phyloP scores from a whole-genome alignment of 192 early-diverging fungal species.

The Podochytrium sp. region DNA sequence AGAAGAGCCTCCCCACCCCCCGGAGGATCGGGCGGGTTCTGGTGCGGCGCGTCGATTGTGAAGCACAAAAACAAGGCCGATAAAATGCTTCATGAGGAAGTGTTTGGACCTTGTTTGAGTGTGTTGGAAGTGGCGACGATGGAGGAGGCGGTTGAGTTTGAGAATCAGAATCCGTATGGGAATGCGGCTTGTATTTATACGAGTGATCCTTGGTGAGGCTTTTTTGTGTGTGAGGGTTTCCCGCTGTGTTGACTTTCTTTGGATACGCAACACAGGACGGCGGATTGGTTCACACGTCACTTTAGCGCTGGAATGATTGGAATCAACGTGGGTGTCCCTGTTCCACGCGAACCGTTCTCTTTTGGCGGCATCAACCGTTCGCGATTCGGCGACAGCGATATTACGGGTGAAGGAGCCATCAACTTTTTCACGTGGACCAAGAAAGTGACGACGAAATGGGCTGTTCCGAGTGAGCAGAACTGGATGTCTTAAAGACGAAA shows the following conservation, averaged over 20 bases:
- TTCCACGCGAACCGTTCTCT: conserved; percentile 75
- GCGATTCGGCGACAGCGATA: conserved; percentile 72
- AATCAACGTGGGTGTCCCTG: conserved; percentile 76
- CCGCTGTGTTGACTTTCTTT: conserved; percentile 33
- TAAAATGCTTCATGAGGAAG: conserved; percentile 73
- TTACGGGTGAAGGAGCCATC: conserved; percentile 65
- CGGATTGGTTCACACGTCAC: conserved; percentile 70
- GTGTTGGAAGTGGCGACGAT: conserved; percentile 57
- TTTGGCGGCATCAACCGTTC: conserved; percentile 78
- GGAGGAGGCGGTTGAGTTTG: conserved; percentile 73
- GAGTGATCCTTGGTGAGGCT: conserved; percentile 19
- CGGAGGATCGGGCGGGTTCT: conserved; percentile 57
- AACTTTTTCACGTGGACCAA: conserved; percentile 75
- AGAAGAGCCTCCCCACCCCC: conserved; percentile 38
- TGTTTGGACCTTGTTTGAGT: conserved; percentile 82
- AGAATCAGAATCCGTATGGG: conserved; percentile 67
- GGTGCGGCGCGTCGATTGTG: conserved; percentile 76
- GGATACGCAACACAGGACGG: conserved; percentile 61
- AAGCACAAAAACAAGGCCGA: conserved; percentile 61
- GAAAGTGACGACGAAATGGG: conserved; percentile 84
- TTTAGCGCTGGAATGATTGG: conserved; percentile 81
- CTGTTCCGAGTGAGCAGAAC: conserved; percentile 49
- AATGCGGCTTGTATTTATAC: conserved; percentile 41
- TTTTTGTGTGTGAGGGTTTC: not conserved
- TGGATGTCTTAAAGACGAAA: conserved; percentile 35